Conservation (phyloP, 164 flowering plant genomes). For the Paratinospora sagittata region DNA sequence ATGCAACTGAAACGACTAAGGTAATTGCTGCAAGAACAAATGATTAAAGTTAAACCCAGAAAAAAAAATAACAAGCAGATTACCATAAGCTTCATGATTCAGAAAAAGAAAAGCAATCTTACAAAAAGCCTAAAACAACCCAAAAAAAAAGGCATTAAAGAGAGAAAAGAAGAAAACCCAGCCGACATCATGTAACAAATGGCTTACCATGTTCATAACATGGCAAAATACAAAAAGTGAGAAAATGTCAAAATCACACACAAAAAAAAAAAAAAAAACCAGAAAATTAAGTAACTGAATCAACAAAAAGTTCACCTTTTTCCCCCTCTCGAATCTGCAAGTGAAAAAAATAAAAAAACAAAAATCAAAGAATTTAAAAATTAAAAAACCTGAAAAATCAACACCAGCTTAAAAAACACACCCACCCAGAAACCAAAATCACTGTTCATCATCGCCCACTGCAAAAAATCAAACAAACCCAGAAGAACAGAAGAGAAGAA, state of each 20-base stretch:
- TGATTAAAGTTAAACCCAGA: not conserved
- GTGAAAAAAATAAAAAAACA: too few relatives aligned
- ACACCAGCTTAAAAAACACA: not conserved
- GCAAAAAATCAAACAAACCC: not conserved
- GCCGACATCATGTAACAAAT: not conserved
- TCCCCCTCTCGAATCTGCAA: not conserved
- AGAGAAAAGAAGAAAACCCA: not conserved
- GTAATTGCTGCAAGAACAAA: not conserved
- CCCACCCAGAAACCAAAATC: too few relatives aligned
- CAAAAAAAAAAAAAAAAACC: not conserved
- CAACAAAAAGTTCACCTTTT: not conserved
- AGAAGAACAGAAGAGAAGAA: not conserved
- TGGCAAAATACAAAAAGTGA: not conserved
- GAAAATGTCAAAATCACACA: not conserved
- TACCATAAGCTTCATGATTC: not conserved
- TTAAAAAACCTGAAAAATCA: not conserved
- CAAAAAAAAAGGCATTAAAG: constrained; percentile 1
- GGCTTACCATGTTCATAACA: not conserved
- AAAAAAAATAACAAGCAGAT: not conserved
- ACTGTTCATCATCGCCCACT: too few relatives aligned
- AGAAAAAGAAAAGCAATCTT: not conserved
- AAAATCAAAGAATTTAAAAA: not conserved
- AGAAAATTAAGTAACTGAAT: not conserved
- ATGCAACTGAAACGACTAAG: not conserved
- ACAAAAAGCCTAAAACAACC: too few relatives aligned